These are phyloP conservation scores for Spencermartinsiella ligniputridi DNA, from an alignment of 1,139 yeast genomes.

Conservation along the genomic window DNA sequence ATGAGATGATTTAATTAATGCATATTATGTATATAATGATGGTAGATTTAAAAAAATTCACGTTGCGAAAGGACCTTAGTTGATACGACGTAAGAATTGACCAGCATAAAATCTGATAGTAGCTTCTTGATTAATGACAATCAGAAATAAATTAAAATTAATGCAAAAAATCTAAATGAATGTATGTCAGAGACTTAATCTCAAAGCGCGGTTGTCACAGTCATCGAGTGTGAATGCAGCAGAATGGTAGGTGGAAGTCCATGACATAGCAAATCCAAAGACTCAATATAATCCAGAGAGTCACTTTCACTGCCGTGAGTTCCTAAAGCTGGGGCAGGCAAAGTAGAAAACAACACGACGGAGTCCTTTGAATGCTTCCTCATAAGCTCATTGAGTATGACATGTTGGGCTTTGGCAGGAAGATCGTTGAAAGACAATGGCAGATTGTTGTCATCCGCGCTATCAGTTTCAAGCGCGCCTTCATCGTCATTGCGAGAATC, in stretches of 20 bases:
- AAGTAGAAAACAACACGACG: slow-evolving; percentile 77
- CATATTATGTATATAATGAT: neutral
- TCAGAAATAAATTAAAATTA: no score
- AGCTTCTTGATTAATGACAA: no score
- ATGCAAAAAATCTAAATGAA: neutral
- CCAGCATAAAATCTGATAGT: no score
- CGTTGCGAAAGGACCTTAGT: no score
- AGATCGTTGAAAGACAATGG: slow-evolving; percentile 67
- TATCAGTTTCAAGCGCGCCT: slow-evolving; percentile 9
- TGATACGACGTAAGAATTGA: no score
- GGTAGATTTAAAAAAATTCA: no score
- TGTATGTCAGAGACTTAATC: neutral
- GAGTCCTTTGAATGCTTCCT: slow-evolving; percentile 50
- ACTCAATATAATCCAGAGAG: slow-evolving; percentile 68
- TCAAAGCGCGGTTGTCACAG: slow-evolving; percentile 85
- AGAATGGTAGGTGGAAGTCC: slow-evolving; percentile 77
- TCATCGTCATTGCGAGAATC: slow-evolving; percentile 18
- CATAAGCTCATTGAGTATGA: slow-evolving; percentile 85
- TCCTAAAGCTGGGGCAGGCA: slow-evolving; percentile 84
- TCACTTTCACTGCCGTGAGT: slow-evolving; percentile 68
- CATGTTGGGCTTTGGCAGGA: slow-evolving; percentile 88
- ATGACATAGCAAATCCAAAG: slow-evolving; percentile 74
- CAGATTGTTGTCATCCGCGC: slow-evolving; percentile 5
- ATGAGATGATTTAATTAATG: slow-evolving; percentile 12
- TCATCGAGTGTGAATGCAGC: slow-evolving; percentile 86